Evolutionary conservation across 352 stramenopile species (phyloP).

Genomic region (Elongisporangium senticosum): DNA sequence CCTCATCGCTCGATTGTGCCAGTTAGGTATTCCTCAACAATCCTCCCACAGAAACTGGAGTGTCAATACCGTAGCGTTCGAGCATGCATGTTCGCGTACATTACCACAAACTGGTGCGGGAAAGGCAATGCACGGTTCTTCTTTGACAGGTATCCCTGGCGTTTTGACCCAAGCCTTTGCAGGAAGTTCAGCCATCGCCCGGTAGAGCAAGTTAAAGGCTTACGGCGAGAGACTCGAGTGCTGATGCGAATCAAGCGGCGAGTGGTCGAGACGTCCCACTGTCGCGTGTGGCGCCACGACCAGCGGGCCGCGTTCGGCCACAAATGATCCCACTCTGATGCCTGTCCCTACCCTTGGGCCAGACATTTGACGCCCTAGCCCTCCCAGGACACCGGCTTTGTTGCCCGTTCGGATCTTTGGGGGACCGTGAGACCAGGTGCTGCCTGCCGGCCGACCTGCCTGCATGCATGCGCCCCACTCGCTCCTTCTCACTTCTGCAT

Average conservation of each 20-base stretch:
- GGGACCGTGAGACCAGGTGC: not conserved
- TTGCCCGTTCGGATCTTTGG: not conserved
- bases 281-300: not conserved
- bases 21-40: not conserved
- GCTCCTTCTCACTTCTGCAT: not conserved
- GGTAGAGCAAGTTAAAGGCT: not conserved
- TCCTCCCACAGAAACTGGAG: too few relatives aligned
- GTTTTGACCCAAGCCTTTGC: too few relatives aligned
- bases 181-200: too few relatives aligned
- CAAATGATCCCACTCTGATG: not conserved
- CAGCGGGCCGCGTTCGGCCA: not conserved
- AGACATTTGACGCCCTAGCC: not conserved
- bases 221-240: not conserved
- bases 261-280: not conserved
- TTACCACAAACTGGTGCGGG: not conserved
- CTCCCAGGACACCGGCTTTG: not conserved
- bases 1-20: not conserved
- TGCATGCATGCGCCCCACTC: too few relatives aligned
- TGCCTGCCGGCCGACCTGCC: too few relatives aligned
- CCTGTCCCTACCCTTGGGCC: not conserved
- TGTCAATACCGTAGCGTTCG: not conserved
- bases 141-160: too few relatives aligned
- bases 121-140: not conserved
- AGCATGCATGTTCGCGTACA: not conserved
- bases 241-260: not conserved